These are phyloP conservation scores for Backusella parvicylindrica DNA, from an alignment of 192 early-diverging fungal genomes.

Conservation along the genomic window DNA sequence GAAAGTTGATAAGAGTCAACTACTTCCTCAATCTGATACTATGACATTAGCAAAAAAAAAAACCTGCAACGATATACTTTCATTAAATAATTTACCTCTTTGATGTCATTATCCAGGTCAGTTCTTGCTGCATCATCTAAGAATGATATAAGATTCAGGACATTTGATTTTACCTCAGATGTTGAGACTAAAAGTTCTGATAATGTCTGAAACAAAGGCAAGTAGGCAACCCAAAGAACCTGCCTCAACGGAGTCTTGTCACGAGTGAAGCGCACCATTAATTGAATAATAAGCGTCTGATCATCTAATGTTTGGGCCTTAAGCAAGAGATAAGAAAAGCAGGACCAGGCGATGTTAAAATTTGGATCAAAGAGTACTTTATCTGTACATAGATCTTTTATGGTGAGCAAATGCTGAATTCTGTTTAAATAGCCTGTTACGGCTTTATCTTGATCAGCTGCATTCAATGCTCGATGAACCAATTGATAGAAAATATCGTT, in stretches of 20 bases:
- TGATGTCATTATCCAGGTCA: not conserved
- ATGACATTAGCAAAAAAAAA: not conserved
- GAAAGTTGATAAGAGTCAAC: not conserved
- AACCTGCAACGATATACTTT: too few relatives aligned
- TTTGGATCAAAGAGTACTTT: not conserved
- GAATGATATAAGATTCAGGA: not conserved
- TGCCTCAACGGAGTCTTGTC: not conserved
- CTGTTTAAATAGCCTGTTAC: constrained; percentile 10
- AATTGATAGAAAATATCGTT: constrained; percentile 19
- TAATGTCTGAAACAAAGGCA: constrained; percentile 51
- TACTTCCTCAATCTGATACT: not conserved
- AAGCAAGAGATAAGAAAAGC: constrained; percentile 42
- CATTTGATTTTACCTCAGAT: not conserved
- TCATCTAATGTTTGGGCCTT: constrained; percentile 43
- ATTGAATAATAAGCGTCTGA: constrained; percentile 35
- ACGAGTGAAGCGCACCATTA: constrained; percentile 25
- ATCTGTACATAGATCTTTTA: constrained; percentile 1
- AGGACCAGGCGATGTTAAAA: constrained; percentile 35
- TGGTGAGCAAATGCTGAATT: not conserved
- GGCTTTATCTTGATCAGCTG: not conserved
- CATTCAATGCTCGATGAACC: constrained; percentile 7
- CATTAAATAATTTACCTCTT: too few relatives aligned
- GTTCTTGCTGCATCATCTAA: not conserved
- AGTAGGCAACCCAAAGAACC: constrained; percentile 33
- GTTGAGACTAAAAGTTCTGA: constrained; percentile 27